Conservation (phyloP, 345 rosid species). For the Cochlearia excelsa region DNA sequence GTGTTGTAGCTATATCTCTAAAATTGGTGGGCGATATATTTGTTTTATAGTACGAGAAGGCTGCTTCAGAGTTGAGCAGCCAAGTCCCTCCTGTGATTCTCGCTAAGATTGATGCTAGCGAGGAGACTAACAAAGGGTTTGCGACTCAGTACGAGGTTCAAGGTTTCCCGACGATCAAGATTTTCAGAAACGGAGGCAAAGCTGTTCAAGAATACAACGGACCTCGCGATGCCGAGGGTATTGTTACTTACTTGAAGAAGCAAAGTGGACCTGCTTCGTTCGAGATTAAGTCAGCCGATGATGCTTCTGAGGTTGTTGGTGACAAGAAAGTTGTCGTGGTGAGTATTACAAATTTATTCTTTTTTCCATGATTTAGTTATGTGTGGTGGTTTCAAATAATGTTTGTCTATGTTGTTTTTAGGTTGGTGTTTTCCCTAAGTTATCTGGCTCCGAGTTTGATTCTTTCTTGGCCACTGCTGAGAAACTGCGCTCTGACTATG, state of each 20-base stretch:
- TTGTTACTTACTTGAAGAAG: conserved; percentile 70
- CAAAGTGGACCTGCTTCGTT: conserved; percentile 91
- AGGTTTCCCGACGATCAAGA: conserved; percentile 91
- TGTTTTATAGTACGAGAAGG: conserved; percentile 77
- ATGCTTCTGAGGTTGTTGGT: conserved; percentile 52
- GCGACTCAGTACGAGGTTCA: conserved; percentile 55
- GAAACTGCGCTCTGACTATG: conserved; percentile 82
- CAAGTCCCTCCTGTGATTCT: conserved; percentile 60
- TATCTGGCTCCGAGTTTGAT: conserved; percentile 83
- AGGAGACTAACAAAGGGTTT: conserved; percentile 61
- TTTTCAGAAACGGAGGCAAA: conserved; percentile 83
- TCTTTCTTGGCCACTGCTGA: conserved; percentile 67
- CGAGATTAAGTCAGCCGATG: conserved; percentile 65
- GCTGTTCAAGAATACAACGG: conserved; percentile 81
- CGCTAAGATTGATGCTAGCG: conserved; percentile 89
- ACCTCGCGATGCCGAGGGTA: conserved; percentile 93
- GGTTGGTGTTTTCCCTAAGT: conserved; percentile 91
- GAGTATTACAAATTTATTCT: conserved; percentile 27
- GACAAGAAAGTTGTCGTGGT: conserved; percentile 72
- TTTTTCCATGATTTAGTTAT: no score
- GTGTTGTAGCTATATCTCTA: not conserved
- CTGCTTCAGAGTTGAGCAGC: conserved; percentile 73
- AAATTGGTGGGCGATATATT: not conserved
- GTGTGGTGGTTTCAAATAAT: no score
- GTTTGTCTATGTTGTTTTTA: conserved; percentile 25